Base-by-base conservation (phyloP, 371 early-diverging fungal genomes). In the Phascolomyces articulosus region DNA sequence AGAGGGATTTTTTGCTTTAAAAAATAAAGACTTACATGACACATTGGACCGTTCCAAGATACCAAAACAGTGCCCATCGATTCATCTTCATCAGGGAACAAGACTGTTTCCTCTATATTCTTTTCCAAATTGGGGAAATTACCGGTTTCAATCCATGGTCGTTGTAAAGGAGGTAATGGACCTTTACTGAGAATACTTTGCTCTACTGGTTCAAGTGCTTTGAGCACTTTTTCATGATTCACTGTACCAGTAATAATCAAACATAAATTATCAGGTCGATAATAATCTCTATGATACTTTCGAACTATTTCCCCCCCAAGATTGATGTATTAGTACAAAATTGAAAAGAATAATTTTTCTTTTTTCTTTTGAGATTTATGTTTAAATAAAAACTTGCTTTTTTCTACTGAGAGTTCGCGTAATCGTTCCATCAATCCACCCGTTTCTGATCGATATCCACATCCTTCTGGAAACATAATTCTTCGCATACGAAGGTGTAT, bases 11-110 rank as follows among this genome's bases (percentile, higher is more conserved):
- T n/a, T n/a, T n/a, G n/a, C 23, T 3, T n/a, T 41, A 3, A 41
- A n/a, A 44, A 44, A 44, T 4, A 2, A n/a, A 3, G 8, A 34
- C 82, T 66, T 85, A 87, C 89, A 61, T 78, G 76, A 62, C 84
- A 75, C 51, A 69, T 70, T 18, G 88, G 86, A 29, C 90, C 90
- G 40, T 85, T 85, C 90, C 90, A 89, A 23, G 83, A 74, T 64
- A 89, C 72, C 6, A 79, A 64, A 0, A 89, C 74, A 31, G 85
- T 83, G 18, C 88, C 90, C 85, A 86, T 88, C 2, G 85, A 84
- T 63, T 90, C 90, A 67, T 90, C 90, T 58, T 88, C 90, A 34
- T 89, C 89, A 2, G 90, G 88, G 71, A 90, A 90, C 29, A 82
- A 67, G 0, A 90, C 85, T 0, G 68, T 74, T 31, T 85, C 82